Evolutionary conservation across 192 early-diverging fungal species (phyloP).

Genomic region (Chytriomyces sp.): DNA sequence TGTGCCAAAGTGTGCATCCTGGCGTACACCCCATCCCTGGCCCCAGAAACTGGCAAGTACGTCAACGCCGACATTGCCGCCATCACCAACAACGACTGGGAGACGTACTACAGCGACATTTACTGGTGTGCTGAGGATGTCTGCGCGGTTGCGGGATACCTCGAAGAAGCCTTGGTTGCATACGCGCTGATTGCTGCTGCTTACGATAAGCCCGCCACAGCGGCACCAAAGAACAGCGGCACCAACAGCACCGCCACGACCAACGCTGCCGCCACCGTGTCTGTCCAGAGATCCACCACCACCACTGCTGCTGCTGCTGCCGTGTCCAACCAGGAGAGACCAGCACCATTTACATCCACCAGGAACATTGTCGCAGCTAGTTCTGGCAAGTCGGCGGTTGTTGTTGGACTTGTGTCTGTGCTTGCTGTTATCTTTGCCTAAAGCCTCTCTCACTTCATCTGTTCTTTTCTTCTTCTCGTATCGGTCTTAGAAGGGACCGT

Average conservation of each 20-base stretch:
- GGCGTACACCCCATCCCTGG: conserved; percentile 33
- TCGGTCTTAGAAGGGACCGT: no score
- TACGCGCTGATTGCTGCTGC: conserved; percentile 31
- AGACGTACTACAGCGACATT: conserved; percentile 31
- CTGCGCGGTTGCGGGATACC: conserved; percentile 12
- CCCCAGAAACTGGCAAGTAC: conserved; percentile 29
- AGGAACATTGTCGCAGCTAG: background rate
- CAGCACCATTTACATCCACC: background rate
- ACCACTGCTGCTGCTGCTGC: background rate
- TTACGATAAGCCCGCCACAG: conserved; percentile 25
- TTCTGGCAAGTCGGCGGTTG: background rate
- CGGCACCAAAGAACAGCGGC: conserved; percentile 14
- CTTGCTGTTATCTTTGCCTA: no score
- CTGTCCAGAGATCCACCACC: background rate
- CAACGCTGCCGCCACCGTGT: no score
- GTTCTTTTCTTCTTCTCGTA: no score
- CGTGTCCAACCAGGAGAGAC: background rate
- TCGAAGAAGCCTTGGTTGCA: conserved; percentile 23
- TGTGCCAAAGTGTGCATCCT: no score
- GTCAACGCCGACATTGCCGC: conserved; percentile 20
- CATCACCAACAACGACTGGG: conserved; percentile 27
- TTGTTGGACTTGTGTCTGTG: background rate
- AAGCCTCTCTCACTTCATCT: no score
- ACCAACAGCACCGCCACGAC: background rate
- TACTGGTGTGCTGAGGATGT: background rate